Evolutionary conservation across 1,284 basidiomycete genomes (phyloP).

Genomic region (Lentinula novae-zelandiae): DNA sequence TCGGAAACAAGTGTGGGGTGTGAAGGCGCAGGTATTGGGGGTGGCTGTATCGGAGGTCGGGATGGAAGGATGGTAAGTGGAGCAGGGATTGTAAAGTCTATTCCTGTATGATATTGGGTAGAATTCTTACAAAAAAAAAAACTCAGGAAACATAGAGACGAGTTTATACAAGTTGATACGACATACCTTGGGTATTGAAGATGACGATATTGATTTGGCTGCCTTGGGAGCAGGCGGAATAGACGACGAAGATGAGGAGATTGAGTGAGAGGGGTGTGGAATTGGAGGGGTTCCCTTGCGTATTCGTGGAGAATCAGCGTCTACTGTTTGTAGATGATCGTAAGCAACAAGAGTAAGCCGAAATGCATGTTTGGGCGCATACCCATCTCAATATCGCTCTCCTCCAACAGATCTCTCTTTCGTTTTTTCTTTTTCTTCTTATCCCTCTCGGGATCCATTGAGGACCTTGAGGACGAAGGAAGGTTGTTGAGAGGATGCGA

Average conservation of each 20-base stretch:
- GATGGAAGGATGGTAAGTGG: slow-evolving; percentile 50
- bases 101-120: slow-evolving; percentile 40
- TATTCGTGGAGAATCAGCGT: slow-evolving; percentile 44
- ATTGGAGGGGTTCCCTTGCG: slow-evolving; percentile 54
- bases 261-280: slow-evolving; percentile 32
- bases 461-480: slow-evolving; percentile 30
- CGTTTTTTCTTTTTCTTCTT: slow-evolving; percentile 83
- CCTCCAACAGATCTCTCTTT: slow-evolving; percentile 64
- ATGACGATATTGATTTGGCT: slow-evolving; percentile 27
- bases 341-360: not conserved
- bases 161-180: not conserved
- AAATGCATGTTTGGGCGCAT: slow-evolving; percentile 13
- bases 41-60: slow-evolving; percentile 63
- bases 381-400: slow-evolving; percentile 69
- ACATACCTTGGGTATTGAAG: slow-evolving; percentile 17
- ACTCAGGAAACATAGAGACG: not conserved
- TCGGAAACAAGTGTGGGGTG: slow-evolving; percentile 79
- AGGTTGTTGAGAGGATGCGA: slow-evolving; percentile 33
- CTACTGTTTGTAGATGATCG: not conserved
- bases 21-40: slow-evolving; percentile 75
- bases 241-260: slow-evolving; percentile 28
- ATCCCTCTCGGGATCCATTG: slow-evolving; percentile 34
- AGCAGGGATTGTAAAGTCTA: slow-evolving; percentile 58
- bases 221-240: slow-evolving; percentile 49
- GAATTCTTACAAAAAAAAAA: not conserved